These are phyloP conservation scores for Oidiodendron maius DNA, from an alignment of 495 filamentous ascomycete genomes.

Conservation along the genomic window DNA sequence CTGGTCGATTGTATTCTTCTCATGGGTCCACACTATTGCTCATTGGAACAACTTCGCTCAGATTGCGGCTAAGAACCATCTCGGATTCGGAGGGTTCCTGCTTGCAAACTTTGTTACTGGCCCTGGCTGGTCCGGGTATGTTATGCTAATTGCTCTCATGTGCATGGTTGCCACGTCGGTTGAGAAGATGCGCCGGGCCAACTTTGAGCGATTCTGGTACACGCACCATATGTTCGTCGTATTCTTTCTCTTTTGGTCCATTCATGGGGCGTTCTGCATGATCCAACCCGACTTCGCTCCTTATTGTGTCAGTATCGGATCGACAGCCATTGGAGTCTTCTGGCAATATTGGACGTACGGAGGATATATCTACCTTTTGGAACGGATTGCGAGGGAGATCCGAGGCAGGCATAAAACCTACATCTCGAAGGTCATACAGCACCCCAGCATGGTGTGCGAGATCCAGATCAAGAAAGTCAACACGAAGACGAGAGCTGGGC, in stretches of 20 bases:
- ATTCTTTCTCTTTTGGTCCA: constrained; percentile 77
- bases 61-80: constrained; percentile 61
- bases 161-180: constrained; percentile 63
- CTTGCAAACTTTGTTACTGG: constrained; percentile 65
- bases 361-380: constrained; percentile 64
- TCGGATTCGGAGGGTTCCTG: constrained; percentile 67
- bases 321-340: constrained; percentile 62
- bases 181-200: constrained; percentile 60
- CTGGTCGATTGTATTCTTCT: constrained; percentile 78
- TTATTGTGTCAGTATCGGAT: constrained; percentile 56
- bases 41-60: constrained; percentile 79
- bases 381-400: constrained; percentile 63
- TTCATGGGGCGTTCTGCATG: constrained; percentile 78
- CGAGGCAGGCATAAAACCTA: constrained; percentile 69
- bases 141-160: constrained; percentile 66
- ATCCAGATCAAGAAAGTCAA: constrained; percentile 82
- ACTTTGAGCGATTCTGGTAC: constrained; percentile 79
- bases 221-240: constrained; percentile 72
- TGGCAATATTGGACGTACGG: constrained; percentile 79
- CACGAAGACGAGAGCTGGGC: constrained; percentile 69
- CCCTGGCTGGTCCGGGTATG: constrained; percentile 73
- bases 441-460: constrained; percentile 76
- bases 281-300: constrained; percentile 69
- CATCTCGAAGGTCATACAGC: constrained; percentile 77
- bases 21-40: constrained; percentile 72